Evolutionary conservation across 2,329 filamentous ascomycete genomes (phyloP).

Genomic region (Juglanconis juglandina): DNA sequence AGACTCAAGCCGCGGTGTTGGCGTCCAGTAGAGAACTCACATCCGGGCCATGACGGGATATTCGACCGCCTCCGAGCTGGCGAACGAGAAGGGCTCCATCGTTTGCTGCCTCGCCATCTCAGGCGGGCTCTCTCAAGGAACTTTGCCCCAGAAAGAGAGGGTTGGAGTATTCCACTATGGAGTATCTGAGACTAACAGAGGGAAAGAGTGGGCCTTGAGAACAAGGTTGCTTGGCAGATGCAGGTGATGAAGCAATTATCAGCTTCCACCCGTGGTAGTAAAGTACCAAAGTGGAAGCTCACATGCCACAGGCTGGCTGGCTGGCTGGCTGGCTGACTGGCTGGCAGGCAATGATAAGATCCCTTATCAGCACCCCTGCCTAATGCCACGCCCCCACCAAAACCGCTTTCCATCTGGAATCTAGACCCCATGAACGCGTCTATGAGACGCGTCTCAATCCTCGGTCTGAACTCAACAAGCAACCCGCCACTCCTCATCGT

Average conservation of each 20-base stretch:
- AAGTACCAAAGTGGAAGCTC: no score
- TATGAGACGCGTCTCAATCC: not conserved
- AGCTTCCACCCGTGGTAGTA: not conserved
- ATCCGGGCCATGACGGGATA: slow-evolving; percentile 68
- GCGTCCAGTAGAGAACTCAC: slow-evolving; percentile 35
- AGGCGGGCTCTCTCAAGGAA: not conserved
- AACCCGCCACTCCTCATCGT: not conserved
- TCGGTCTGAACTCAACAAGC: not conserved
- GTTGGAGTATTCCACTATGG: not conserved
- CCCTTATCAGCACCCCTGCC: not conserved
- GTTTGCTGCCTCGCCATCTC: slow-evolving; percentile 9
- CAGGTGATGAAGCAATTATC: not conserved
- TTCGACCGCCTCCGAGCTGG: slow-evolving; percentile 78
- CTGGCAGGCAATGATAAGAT: not conserved
- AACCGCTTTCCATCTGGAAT: not conserved
- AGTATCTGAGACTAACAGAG: not conserved
- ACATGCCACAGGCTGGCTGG: not conserved
- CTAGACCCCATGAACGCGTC: not conserved
- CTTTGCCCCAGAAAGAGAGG: no score
- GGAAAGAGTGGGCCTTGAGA: not conserved
- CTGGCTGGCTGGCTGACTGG: not conserved
- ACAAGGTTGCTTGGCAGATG: not conserved
- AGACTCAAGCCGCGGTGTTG: no score
- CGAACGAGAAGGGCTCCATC: slow-evolving; percentile 97
- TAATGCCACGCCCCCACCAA: not conserved